Base-by-base conservation (phyloP, 2,329 filamentous ascomycete species). In the Fusarium avenaceum region DNA sequence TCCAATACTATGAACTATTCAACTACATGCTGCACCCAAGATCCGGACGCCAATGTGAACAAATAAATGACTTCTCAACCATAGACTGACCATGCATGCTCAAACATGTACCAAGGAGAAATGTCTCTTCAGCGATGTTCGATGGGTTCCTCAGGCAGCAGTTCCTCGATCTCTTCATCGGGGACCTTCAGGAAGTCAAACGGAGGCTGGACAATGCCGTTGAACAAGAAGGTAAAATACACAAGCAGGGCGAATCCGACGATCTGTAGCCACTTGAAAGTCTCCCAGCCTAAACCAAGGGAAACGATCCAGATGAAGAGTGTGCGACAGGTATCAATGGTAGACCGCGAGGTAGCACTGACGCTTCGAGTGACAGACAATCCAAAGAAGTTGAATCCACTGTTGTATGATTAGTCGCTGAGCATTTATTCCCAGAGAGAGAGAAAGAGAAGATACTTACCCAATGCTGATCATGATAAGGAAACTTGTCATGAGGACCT, bases 251-350 rank as follows among this genome's bases (percentile, higher is more conserved):
- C 92, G 73, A 99, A 99, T 2, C 96, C 96, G 4, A 88, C 78
- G 15, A 99, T 93, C 80, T 99, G 96, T 8, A 99, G 87, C 91
- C 93, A 96, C 81, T 98, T 98, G 87, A 99, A 98, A 0, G 89
- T 90, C 82, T 99, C 96, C 96, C 96, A 99, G 63, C 94, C 94
- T 3, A 99, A 87, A 6, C 92, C 93, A 6, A 99, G 87, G 19
- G 93, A 97, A 15, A 97, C 92, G 28, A 99, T 86, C 96, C 96
- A 99, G 80, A 99, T 98, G 82, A 99, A 98, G 2, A 99, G 87
- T 0, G 96, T 99, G 40, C 95, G 90, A 84, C 94, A 98, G 1
- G 96, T 99, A 79, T 99, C 96, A 74, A 99, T 98, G 32, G 95
- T 98, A 32, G 93, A 97, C 64, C 96, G 89, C 2, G 95, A 93